These are phyloP conservation scores for Alternaria atra DNA, from an alignment of 2,329 filamentous ascomycete genomes.

Conservation along the genomic window DNA sequence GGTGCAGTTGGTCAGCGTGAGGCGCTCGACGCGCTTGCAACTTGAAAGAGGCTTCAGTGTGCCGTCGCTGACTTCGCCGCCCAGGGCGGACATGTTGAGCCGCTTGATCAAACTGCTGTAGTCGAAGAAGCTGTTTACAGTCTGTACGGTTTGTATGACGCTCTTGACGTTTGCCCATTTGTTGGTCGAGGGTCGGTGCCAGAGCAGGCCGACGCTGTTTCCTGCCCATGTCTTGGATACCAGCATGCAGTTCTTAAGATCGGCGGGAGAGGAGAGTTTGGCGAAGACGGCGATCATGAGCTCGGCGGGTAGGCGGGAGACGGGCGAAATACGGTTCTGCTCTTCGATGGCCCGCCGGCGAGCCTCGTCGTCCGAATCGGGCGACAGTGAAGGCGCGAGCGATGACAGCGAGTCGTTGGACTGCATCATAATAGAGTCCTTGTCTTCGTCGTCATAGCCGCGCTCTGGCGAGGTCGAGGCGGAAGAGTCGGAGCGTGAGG, in stretches of 20 bases:
- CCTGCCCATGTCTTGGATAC: constrained; percentile 94
- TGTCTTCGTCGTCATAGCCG: constrained; percentile 88
- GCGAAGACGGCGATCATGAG: constrained; percentile 93
- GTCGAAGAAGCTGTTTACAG: constrained; percentile 79
- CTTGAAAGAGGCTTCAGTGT: constrained; percentile 81
- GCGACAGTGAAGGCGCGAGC: constrained; percentile 79
- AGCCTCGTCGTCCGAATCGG: constrained; percentile 79
- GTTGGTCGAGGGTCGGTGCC: constrained; percentile 92
- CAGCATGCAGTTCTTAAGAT: constrained; percentile 88
- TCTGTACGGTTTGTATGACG: constrained; percentile 80
- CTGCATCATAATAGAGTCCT: constrained; percentile 86
- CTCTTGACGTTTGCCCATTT: constrained; percentile 82
- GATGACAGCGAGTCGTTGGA: constrained; percentile 93
- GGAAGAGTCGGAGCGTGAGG: constrained; percentile 60
- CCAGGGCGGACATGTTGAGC: constrained; percentile 84
- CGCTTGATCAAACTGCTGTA: constrained; percentile 92
- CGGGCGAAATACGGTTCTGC: constrained; percentile 75
- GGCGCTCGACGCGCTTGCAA: constrained; percentile 89
- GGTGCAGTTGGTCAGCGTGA: constrained; percentile 90
- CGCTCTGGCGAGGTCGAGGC: constrained; percentile 79
- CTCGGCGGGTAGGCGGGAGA: constrained; percentile 88
- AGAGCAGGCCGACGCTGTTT: constrained; percentile 91
- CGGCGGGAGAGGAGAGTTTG: constrained; percentile 77
- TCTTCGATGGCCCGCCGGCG: constrained; percentile 64
- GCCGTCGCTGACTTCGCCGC: constrained; percentile 82